phyloP scores from a whole-genome alignment of 2,329 filamentous ascomycete genomes.

The Hypoxylon sp. region DNA sequence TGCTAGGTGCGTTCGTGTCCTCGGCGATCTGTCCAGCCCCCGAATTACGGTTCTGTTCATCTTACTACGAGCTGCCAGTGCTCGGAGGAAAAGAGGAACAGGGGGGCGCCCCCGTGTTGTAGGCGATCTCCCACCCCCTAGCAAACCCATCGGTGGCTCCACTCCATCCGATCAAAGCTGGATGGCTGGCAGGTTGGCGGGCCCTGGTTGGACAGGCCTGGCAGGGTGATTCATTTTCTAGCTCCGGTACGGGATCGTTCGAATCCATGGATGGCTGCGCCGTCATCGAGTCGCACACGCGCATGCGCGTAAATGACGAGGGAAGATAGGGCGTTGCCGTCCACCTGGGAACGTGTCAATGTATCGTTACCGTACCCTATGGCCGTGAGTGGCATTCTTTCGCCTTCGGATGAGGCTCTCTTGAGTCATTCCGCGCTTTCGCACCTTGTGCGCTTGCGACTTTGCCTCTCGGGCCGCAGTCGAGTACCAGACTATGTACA shows the following conservation, averaged over 20 bases:
- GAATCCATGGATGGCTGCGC: conserved; percentile 1
- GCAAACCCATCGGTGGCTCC: conserved; percentile 26
- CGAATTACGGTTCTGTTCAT: neutral
- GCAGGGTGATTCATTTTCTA: neutral
- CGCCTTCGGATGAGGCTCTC: neutral
- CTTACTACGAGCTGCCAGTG: neutral
- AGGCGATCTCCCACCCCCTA: conserved; percentile 9
- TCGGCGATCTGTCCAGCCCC: neutral
- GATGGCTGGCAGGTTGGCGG: too few relatives aligned
- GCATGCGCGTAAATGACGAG: neutral
- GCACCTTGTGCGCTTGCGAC: conserved; percentile 1
- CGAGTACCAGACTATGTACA: neutral
- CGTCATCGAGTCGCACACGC: neutral
- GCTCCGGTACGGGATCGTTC: neutral
- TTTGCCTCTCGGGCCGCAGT: conserved; percentile 4
- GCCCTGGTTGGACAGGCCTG: neutral
- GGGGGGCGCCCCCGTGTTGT: conserved; percentile 10
- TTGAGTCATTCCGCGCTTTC: conserved; percentile 3
- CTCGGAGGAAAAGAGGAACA: neutral
- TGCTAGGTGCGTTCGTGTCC: neutral
- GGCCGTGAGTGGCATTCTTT: neutral
- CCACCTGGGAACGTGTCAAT: neutral
- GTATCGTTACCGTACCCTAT: too few relatives aligned
- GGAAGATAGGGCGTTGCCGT: neutral
- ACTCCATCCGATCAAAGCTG: conserved; percentile 25